A percentile compares a stretch with the other conserved stretches of the same genome.
Evolutionary conservation across 352 stramenopile species (phyloP).

Genomic region (Phytophthora colocasiae): DNA sequence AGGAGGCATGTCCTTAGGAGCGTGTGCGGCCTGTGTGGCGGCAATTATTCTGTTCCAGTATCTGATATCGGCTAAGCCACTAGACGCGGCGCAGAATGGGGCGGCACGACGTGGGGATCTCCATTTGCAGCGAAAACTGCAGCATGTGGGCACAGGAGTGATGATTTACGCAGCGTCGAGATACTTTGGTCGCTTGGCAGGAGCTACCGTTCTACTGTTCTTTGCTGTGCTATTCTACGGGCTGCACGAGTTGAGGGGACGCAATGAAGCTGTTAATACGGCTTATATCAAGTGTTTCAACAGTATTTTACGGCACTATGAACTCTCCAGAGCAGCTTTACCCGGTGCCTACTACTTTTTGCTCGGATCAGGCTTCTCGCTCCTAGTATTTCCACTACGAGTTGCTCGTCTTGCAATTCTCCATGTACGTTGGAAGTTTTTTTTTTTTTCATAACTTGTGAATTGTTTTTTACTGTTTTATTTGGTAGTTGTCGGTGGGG

Average conservation of each 20-base stretch:
- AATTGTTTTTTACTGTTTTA: not conserved
- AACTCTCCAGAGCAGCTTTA: constrained; percentile 44
- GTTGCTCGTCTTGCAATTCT: constrained; percentile 64
- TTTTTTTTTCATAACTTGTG: no score
- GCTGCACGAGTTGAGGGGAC: constrained; percentile 43
- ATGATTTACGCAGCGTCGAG: constrained; percentile 54
- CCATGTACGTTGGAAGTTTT: constrained; percentile 40
- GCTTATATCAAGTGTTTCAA: constrained; percentile 53
- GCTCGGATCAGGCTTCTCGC: constrained; percentile 47
- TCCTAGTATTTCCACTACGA: constrained; percentile 43
- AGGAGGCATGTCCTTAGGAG: constrained; percentile 21
- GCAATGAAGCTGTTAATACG: constrained; percentile 35
- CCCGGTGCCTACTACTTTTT: constrained; percentile 73
- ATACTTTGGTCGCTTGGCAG: constrained; percentile 30
- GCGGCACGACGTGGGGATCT: constrained; percentile 39
- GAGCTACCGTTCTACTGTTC: constrained; percentile 36
- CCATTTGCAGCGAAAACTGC: constrained; percentile 57
- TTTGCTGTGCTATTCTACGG: constrained; percentile 48
- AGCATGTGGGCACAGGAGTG: constrained; percentile 53
- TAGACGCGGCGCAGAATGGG: not conserved
- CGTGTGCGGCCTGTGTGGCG: constrained; percentile 26
- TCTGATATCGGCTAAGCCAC: constrained; percentile 31
- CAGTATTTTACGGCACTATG: constrained; percentile 54
- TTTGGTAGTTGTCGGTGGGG: constrained; percentile 53
- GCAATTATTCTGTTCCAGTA: constrained; percentile 51